Evolutionary conservation across 2,329 filamentous ascomycete genomes (phyloP), one percentile per base, ranked within the genome.

Genomic region (Apiospora saccharicola): DNA sequence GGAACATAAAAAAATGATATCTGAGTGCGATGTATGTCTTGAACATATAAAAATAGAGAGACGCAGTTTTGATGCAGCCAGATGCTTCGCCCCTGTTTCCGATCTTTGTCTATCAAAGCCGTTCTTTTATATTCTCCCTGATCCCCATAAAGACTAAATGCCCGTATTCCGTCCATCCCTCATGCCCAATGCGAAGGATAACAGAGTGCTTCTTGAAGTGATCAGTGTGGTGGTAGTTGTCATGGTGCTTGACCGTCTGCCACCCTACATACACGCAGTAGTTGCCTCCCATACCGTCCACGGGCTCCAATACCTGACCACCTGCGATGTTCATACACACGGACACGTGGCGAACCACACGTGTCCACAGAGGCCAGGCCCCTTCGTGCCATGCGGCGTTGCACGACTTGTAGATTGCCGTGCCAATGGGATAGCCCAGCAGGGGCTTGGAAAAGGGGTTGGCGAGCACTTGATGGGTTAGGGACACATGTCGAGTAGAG

Each of bases 211-310:
- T 75, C 19, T 51, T 71, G 70, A 82, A 83, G 68, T 82, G 77
- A 70, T 78, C 75, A 3, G 79, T 82, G 69, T 79, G 75, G 71
- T 83, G 81, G 72, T 83, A 83, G 24, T 73, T 76, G 51, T 82
- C 78, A 72, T 83, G 81, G 34, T 79, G 69, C 61, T 79, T 76
- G 7, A 81, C 75, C 69, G 74, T 79, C 72, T 80, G 22, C 76
- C 82, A 80, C 82, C 79, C 80, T 12, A 82, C 80, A 71, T 78
- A 80, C 26, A 81, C 81, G 10, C 82, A 72, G 75, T 79, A 82
- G 37, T 76, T 77, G 6, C 72, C 73, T 12, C 73, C 74, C 37
- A 76, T 71, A 13, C 77, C 79, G 26, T 80, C 78, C 19, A 82
- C 75, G 2, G 74, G 72, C 75, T 83, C 81, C 57, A 80, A 71